Evolutionary conservation across 2,329 filamentous ascomycete genomes (phyloP), one percentile per base, ranked within the genome.

Genomic region (Trichoderma citrinoviride): DNA sequence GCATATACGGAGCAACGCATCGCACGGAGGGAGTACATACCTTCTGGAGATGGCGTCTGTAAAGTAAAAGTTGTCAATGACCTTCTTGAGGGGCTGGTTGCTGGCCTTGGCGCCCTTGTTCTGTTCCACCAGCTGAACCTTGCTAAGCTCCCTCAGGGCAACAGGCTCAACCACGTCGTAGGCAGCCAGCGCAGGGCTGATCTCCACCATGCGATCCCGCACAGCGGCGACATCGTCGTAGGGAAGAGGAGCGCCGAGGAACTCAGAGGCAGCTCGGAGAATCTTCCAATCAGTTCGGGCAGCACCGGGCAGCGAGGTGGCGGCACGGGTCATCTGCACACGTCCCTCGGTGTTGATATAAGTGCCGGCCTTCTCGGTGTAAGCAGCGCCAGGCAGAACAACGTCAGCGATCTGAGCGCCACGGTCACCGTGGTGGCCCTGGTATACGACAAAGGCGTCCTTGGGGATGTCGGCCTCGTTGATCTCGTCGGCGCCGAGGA

Each of bases 221-320:
- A 99, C 85, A 73, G 88, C 85, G 70, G 95, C 90, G 57, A 99
- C 86, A 74, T 98, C 93, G 72, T 99, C 94, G 75, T 98, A 99
- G 23, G 93, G 91, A 61, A 99, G 86, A 69, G 93, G 90, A 29
- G 83, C 87, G 67, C 91, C 92, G 17, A 99, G 84, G 81, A 96
- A 97, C 80, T 98, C 95, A 74, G 91, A 95, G 64, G 86, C 88
- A 19, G 95, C 95, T 69, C 95, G 92, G 71, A 99, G 88, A 74
- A 99, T 98, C 87, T 98, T 99, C 95, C 95, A 99, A 81, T 99
- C 95, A 68, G 95, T 94, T 74, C 95, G 88, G 64, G 94, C 88
- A 61, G 93, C 95, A 66, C 95, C 95, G 25, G 93, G 92, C 69
- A 97, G 84, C 52, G 90, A 91, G 43, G 93, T 96, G 33, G 95